Base-by-base conservation (phyloP, 1,284 basidiomycete species). In the Austroboletus novae-zelandiae region DNA sequence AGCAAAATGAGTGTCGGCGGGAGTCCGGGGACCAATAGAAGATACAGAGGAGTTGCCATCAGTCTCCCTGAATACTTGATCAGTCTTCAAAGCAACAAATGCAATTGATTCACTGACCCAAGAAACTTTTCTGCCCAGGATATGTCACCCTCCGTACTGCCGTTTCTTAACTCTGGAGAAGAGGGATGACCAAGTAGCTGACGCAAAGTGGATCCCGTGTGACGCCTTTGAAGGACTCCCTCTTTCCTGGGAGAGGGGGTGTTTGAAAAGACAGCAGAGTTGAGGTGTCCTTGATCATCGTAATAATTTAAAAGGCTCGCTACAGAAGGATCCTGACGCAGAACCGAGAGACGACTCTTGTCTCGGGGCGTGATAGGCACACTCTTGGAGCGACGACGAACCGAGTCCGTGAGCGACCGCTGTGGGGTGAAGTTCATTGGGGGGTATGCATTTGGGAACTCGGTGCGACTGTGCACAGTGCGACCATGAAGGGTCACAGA, bases 111-210 rank as follows among this genome's bases (percentile, higher is more conserved):
- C 2, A 60, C 80, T 53, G 60, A 89, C 87, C 75, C 78, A 50
- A 90, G 71, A 64, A 79, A 83, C 32, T 77, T 76, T 68, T 90
- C 87, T 11, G 87, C 87, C 87, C 87, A 90, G 3, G 85, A 88
- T 47, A 90, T 86, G 58, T 89, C 87, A 10, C 84, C 82, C 61
- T 87, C 84, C 4, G 63, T 67, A 48, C 68, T 74, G 18, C 65
- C 63, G 35, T 50, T 57, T 40, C 56, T 54, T 11, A 61, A 25
- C 27, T 71, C 67, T 45, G 65, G 57, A 1, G 59, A 68, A 17
- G 74, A 71, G 1, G 81, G 72, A 43, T 75, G 75, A 5, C 84
- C 84, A 27, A 90, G 73, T 2, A 90, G 70, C 59, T 89, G 80
- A 4, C 84, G 79, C 50, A 90, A 66, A 10, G 88, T 90, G 5